Percentiles rank a stretch among this genome's conserved stretches.
These are phyloP conservation scores for Setomelanomma holmii DNA, from an alignment of 2,329 filamentous ascomycete genomes.

Conservation along the genomic window DNA sequence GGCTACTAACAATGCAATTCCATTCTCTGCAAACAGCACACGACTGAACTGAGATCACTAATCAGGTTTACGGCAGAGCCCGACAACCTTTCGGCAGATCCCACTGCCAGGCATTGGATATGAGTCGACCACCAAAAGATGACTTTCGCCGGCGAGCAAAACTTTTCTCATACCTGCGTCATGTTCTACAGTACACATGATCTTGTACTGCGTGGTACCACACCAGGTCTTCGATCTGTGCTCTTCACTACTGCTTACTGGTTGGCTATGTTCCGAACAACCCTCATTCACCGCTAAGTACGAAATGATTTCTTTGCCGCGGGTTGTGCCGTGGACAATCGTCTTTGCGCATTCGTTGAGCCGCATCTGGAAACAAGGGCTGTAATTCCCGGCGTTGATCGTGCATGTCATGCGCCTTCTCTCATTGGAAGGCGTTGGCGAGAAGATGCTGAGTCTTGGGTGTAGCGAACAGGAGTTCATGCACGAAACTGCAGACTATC, in stretches of 20 bases:
- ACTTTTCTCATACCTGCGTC: constrained; percentile 3
- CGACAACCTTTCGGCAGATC: neutral
- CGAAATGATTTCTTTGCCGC: neutral
- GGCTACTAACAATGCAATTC: too few relatives aligned
- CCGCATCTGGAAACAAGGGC: neutral
- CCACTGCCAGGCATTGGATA: neutral
- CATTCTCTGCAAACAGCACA: neutral
- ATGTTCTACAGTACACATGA: constrained; percentile 3
- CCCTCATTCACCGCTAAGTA: constrained; percentile 3
- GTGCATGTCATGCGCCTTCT: neutral
- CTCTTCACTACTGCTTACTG: neutral
- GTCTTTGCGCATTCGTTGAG: neutral
- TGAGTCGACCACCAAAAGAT: neutral
- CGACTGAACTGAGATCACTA: neutral
- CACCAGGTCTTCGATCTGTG: constrained; percentile 3
- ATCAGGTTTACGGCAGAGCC: neutral
- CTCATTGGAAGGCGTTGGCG: neutral
- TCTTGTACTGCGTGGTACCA: constrained; percentile 6
- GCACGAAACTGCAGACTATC: constrained; percentile 17
- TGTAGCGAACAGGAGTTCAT: constrained; percentile 14
- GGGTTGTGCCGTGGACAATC: neutral
- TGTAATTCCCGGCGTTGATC: neutral
- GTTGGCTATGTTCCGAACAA: neutral
- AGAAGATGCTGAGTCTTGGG: neutral
- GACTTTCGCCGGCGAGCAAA: constrained; percentile 1